A percentile compares a stretch with the other conserved stretches of the same genome.
Evolutionary conservation across 768 basidiomycete species (phyloP).

Genomic region (Hydnum rufescens): DNA sequence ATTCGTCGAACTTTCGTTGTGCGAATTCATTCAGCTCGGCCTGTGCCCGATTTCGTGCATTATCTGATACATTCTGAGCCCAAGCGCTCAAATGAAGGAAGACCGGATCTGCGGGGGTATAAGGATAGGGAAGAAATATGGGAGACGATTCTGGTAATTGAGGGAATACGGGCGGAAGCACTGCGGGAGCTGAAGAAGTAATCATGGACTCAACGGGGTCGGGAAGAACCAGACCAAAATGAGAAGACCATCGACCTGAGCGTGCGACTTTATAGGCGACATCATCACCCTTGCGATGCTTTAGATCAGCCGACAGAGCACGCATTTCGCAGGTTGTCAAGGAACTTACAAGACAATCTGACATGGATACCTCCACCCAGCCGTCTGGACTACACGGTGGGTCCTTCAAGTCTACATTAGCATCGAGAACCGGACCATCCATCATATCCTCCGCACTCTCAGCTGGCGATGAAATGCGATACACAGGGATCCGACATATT

Average conservation of each 20-base stretch:
- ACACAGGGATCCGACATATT: neutral
- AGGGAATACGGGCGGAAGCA: neutral
- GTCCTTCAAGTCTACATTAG: neutral
- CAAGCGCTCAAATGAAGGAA: constrained; percentile 43
- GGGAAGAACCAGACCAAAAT: neutral
- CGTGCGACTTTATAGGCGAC: neutral
- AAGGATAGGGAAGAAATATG: constrained; percentile 56
- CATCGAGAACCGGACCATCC: neutral
- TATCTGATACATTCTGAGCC: constrained; percentile 35
- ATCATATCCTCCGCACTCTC: neutral
- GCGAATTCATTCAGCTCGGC: constrained; percentile 34
- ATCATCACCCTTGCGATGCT: neutral
- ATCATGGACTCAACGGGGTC: neutral
- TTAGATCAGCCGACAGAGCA: neutral
- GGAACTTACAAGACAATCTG: neutral
- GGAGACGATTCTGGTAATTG: constrained; percentile 32
- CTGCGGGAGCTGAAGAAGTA: neutral
- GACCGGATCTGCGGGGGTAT: constrained; percentile 51
- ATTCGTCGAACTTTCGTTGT: constrained; percentile 32
- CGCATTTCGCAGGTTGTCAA: neutral
- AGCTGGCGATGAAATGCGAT: neutral
- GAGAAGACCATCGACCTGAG: neutral
- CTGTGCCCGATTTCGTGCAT: constrained; percentile 36
- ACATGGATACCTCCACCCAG: neutral
- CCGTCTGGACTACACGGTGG: neutral